Conservation (phyloP, 495 filamentous ascomycete genomes). For the Hyaloscypha bicolor region DNA sequence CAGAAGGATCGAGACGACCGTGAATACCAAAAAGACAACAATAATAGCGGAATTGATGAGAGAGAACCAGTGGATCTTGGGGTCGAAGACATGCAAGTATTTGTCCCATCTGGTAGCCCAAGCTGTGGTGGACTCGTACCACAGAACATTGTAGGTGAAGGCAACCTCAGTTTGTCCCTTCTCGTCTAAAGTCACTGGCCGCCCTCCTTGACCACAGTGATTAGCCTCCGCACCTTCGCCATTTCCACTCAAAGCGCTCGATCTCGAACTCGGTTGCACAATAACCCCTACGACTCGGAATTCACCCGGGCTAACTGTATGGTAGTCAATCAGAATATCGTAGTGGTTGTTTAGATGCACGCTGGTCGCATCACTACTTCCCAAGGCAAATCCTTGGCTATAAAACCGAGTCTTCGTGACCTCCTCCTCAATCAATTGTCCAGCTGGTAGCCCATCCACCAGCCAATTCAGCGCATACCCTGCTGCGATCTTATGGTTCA, state of each 20-base stretch:
- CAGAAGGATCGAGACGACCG: conserved; percentile 85
- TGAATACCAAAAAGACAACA: conserved; percentile 86
- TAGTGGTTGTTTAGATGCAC: conserved; percentile 87
- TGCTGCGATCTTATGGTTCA: conserved; percentile 78
- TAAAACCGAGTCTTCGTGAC: conserved; percentile 76
- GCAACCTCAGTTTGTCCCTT: conserved; percentile 68
- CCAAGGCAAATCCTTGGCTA: conserved; percentile 85
- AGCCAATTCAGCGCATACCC: conserved; percentile 94
- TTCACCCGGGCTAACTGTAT: conserved; percentile 66
- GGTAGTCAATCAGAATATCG: conserved; percentile 92
- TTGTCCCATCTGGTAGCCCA: conserved; percentile 99
- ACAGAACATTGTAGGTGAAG: conserved; percentile 91
- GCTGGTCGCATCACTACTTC: conserved; percentile 57
- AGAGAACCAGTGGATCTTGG: conserved; percentile 98
- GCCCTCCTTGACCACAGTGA: conserved; percentile 56
- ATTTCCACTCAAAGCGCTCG: conserved; percentile 57
- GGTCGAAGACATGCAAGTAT: conserved; percentile 93
- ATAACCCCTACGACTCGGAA: conserved; percentile 89
- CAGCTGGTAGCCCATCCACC: conserved; percentile 90
- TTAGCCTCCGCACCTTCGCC: conserved; percentile 59
- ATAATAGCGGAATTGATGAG: conserved; percentile 93
- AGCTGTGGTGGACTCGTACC: conserved; percentile 73
- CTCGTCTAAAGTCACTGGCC: conserved; percentile 63
- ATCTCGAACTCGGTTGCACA: conserved; percentile 76
- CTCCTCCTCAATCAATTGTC: conserved; percentile 73